Conservation (phyloP, 2,329 filamentous ascomycete genomes). For the Aspergillaceae sp. region DNA sequence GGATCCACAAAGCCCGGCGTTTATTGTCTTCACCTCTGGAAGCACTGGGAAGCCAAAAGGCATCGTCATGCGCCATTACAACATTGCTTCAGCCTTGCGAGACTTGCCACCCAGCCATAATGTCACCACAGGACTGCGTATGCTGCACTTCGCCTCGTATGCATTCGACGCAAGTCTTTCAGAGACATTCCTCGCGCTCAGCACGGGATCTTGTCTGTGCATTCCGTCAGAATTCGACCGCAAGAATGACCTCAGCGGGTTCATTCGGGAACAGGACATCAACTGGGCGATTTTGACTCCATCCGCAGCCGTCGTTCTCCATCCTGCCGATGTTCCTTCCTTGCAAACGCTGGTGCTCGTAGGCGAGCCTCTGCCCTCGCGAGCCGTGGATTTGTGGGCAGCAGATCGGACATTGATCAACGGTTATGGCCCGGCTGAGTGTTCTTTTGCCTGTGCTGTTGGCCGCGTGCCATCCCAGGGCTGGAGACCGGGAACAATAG, state of each 20-base stretch:
- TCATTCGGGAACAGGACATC: conserved; percentile 30
- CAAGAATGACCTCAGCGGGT: conserved; percentile 32
- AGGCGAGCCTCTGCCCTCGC: conserved; percentile 23
- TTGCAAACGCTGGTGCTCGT: conserved; percentile 26
- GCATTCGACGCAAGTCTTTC: conserved; percentile 38
- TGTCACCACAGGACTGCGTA: conserved; percentile 5
- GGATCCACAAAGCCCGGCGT: conserved; percentile 18
- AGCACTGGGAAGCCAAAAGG: conserved; percentile 46
- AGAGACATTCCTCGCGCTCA: conserved; percentile 26
- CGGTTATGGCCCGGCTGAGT: conserved; percentile 16
- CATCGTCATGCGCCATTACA: conserved; percentile 49
- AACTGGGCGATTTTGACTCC: conserved; percentile 48
- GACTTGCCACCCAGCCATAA: too few species aligned
- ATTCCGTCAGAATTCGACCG: conserved; percentile 36
- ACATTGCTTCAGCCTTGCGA: conserved; percentile 38
- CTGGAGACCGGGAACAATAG: neutral
- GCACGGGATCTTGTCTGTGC: conserved; percentile 38
- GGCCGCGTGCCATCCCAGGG: neutral
- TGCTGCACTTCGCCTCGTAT: conserved; percentile 36
- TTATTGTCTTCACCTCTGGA: conserved; percentile 47
- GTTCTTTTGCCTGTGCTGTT: conserved; percentile 7
- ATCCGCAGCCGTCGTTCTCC: conserved; percentile 36
- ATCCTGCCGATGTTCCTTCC: conserved; percentile 24
- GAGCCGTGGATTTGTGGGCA: conserved; percentile 25
- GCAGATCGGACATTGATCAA: conserved; percentile 12